Evolutionary conservation across 192 early-diverging fungal genomes (phyloP).

Genomic region (Coemansia sp.): DNA sequence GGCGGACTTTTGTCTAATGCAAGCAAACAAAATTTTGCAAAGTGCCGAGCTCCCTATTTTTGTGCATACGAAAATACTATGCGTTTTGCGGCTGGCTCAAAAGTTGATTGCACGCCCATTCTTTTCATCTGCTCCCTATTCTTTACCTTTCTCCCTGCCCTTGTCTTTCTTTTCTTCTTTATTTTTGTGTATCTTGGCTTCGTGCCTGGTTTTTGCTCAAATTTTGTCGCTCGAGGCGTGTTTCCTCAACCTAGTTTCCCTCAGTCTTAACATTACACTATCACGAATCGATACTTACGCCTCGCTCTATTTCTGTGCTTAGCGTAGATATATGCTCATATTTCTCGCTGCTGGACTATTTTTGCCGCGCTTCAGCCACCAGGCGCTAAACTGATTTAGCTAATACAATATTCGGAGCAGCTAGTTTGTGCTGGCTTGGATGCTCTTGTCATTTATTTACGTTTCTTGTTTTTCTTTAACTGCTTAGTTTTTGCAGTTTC

Average conservation of each 20-base stretch:
- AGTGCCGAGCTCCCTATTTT: neutral
- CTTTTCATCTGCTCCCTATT: slow-evolving; percentile 10
- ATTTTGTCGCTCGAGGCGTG: slow-evolving; percentile 12
- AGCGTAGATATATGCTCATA: no score
- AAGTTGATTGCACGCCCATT: neutral
- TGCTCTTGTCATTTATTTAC: neutral
- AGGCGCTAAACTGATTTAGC: neutral
- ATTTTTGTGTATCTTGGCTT: slow-evolving; percentile 11
- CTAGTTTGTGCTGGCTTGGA: neutral
- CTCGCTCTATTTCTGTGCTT: neutral
- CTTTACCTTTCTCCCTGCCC: slow-evolving; percentile 8
- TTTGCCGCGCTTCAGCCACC: neutral
- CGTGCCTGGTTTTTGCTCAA: slow-evolving; percentile 4
- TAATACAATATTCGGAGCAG: neutral
- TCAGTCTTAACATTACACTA: neutral
- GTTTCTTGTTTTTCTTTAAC: neutral
- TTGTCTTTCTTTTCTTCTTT: neutral
- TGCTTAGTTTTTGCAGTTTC: neutral
- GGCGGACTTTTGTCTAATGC: no score
- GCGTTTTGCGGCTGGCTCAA: neutral
- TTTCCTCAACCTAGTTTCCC: neutral
- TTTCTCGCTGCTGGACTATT: no score
- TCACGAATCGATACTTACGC: slow-evolving; percentile 1
- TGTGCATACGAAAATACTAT: neutral
- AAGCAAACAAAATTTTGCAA: neutral